Percentiles rank a stretch among this genome's conserved stretches.
Conservation (phyloP, 2,329 filamentous ascomycete genomes). For the Blumeriella jaapii region DNA sequence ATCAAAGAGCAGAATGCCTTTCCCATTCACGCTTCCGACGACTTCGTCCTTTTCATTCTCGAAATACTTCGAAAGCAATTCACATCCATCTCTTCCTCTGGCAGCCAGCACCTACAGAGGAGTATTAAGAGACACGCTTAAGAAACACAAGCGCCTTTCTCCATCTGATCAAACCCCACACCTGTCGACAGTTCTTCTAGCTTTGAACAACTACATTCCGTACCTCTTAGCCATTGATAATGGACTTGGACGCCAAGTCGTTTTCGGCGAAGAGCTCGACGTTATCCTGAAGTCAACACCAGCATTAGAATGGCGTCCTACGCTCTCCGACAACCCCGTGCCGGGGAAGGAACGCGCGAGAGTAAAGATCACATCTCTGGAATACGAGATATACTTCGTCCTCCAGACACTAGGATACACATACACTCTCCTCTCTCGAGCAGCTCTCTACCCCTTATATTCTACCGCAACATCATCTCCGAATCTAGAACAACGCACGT, state of each 20-base stretch:
- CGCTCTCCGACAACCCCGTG: conserved; percentile 53
- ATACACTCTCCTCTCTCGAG: conserved; percentile 60
- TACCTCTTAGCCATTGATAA: conserved; percentile 70
- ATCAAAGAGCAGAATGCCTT: conserved; percentile 76
- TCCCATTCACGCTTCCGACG: conserved; percentile 76
- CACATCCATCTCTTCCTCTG: conserved; percentile 81
- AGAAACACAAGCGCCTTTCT: conserved; percentile 80
- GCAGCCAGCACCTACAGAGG: conserved; percentile 73
- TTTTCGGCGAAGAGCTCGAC: conserved; percentile 51
- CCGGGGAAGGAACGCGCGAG: conserved; percentile 53
- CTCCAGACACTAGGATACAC: conserved; percentile 67
- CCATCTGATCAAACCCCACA: conserved; percentile 57
- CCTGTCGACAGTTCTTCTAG: conserved; percentile 56
- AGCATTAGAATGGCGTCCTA: conserved; percentile 75
- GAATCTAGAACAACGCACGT: conserved; percentile 52
- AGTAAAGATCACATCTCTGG: conserved; percentile 60
- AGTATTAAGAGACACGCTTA: conserved; percentile 71
- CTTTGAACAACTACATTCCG: conserved; percentile 67
- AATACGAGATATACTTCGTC: conserved; percentile 73
- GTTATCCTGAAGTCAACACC: conserved; percentile 50
- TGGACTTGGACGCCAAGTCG: conserved; percentile 47
- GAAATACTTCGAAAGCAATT: conserved; percentile 61
- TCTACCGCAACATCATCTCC: conserved; percentile 49
- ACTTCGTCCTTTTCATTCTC: conserved; percentile 81
- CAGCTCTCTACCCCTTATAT: conserved; percentile 63